phyloP scores from a whole-genome alignment of 2,329 filamentous ascomycete genomes.

The Graphiopsis chlorocephala region DNA sequence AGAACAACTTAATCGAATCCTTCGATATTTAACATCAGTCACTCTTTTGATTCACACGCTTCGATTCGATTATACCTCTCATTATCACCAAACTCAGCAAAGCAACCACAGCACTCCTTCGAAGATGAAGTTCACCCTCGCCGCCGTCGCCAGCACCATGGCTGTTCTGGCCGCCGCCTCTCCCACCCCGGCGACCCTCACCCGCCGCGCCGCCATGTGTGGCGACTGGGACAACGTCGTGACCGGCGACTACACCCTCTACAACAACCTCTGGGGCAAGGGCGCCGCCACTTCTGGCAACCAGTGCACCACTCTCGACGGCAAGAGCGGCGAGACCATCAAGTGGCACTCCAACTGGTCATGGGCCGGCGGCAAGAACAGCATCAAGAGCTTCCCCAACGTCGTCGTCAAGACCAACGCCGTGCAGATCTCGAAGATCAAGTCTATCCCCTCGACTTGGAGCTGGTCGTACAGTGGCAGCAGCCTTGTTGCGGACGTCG shows the following conservation, averaged over 20 bases:
- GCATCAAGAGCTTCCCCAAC: constrained; percentile 47
- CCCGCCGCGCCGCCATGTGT: constrained; percentile 27
- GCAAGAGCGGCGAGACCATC: constrained; percentile 37
- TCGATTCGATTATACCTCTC: neutral
- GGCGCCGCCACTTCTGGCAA: constrained; percentile 41
- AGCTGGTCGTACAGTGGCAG: constrained; percentile 51
- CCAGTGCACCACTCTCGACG: constrained; percentile 46
- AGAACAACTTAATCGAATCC: neutral
- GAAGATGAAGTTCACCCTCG: constrained; percentile 22
- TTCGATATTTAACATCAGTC: neutral
- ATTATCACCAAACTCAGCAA: neutral
- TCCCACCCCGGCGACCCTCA: constrained; percentile 17
- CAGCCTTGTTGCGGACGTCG: constrained; percentile 55
- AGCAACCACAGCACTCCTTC: neutral
- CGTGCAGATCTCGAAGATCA: constrained; percentile 36
- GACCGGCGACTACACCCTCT: constrained; percentile 36
- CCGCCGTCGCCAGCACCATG: constrained; percentile 17
- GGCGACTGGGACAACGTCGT: constrained; percentile 31
- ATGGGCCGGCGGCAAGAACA: constrained; percentile 30
- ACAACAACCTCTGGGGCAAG: constrained; percentile 47
- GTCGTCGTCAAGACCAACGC: constrained; percentile 37
- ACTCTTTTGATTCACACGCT: neutral
- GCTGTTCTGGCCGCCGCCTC: constrained; percentile 20
- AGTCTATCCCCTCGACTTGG: constrained; percentile 46
- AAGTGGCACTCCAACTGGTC: constrained; percentile 44